Evolutionary conservation across 208 protist species (phyloP), one percentile per base, ranked within the genome.

Genomic region (Crithidia bombi): DNA sequence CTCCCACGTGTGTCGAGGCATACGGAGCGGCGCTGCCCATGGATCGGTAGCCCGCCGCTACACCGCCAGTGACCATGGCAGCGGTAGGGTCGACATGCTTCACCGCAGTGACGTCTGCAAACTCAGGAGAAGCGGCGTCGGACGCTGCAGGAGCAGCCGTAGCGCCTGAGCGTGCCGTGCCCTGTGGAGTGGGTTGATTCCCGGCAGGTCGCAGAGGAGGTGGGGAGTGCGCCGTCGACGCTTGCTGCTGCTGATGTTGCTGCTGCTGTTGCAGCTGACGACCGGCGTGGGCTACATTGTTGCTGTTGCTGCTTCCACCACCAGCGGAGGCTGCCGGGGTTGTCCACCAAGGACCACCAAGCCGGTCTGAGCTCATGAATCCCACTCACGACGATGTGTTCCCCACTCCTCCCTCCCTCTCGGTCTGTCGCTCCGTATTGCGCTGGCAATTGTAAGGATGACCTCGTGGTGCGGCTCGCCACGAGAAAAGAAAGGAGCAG

Each of bases 251-350:
- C 41, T 47, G 52, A 30, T 32, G 51, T 10, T 25, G n/a, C 39
- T 69, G 50, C 28, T 46, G 52, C 52, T 61, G 65, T 9, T 36
- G 63, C n/a, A n/a, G n/a, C n/a, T n/a, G n/a, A 25, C 32, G 39
- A 58, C 39, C 36, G 15, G 23, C 65, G 25, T 32, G 32, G 11
- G 5, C 30, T 6, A 14, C 52, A 28, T 35, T 21, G 33, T n/a
- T n/a, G n/a, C n/a, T n/a, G n/a, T n/a, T n/a, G n/a, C n/a, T n/a
- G n/a, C n/a, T n/a, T n/a, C n/a, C n/a, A n/a, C 51, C 5, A 36
- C 64, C 38, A 39, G 36, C 50, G 9, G 50, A 28, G 15, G 50
- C 26, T 36, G 50, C 50, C 15, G 50, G 33, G 59, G 9, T 35
- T 32, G 62, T 25, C 50, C 26, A 21, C 25, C 49, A 69, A 23